Percentiles rank a stretch among this genome's conserved stretches.
Conservation (phyloP, 2,329 filamentous ascomycete species). For the Stromatinia cepivora region DNA sequence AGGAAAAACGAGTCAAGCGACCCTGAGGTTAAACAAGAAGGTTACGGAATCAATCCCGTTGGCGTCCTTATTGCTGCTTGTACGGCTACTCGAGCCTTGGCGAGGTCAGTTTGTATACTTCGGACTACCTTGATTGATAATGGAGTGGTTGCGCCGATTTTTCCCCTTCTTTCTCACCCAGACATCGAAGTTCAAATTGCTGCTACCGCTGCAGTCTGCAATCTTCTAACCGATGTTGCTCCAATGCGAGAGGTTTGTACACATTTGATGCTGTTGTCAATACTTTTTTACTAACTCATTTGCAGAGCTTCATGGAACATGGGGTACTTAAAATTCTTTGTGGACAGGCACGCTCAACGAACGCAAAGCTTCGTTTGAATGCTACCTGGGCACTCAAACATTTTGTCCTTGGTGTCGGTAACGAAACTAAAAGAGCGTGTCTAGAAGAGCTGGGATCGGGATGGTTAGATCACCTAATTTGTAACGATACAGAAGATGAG, state of each 20-base stretch:
- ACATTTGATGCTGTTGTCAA: neutral
- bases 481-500: conserved; percentile 59
- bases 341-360: conserved; percentile 77
- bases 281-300: conserved; percentile 18
- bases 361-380: conserved; percentile 77
- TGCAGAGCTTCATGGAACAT: conserved; percentile 67
- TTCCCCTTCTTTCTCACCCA: conserved; percentile 70
- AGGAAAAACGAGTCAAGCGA: conserved; percentile 26
- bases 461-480: conserved; percentile 80
- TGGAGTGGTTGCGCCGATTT: conserved; percentile 74
- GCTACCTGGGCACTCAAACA: conserved; percentile 95
- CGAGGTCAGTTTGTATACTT: conserved; percentile 79
- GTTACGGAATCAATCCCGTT: conserved; percentile 72
- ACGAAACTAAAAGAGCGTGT: conserved; percentile 73
- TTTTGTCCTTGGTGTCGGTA: conserved; percentile 70
- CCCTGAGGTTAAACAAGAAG: conserved; percentile 33
- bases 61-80: conserved; percentile 83
- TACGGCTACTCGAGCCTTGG: conserved; percentile 75
- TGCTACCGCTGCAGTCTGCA: conserved; percentile 80
- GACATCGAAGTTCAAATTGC: conserved; percentile 81
- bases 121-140: conserved; percentile 86
- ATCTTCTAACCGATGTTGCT: conserved; percentile 84
- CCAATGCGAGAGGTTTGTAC: conserved; percentile 79
- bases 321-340: conserved; percentile 78
- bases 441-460: conserved; percentile 74